These are phyloP conservation scores for Abrus pulchellus DNA, from an alignment of 306 rosid genomes.

Conservation along the genomic window DNA sequence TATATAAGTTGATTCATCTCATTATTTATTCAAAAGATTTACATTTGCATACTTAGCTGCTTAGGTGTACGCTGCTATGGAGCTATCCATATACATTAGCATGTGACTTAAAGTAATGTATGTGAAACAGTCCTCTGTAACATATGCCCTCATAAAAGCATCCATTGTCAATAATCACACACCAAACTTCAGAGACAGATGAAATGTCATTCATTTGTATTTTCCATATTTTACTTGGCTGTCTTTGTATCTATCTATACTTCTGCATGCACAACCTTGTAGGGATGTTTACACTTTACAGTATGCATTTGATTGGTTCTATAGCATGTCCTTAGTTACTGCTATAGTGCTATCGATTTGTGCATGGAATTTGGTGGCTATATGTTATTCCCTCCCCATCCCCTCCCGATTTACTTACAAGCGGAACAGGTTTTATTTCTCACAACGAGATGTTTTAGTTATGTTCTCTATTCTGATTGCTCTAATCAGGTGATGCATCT, in stretches of 20 bases:
- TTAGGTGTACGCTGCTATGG: background rate
- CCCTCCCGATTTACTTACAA: background rate
- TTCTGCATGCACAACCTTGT: constrained; percentile 30
- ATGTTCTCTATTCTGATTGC: constrained; percentile 44
- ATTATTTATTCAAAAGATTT: constrained; percentile 13
- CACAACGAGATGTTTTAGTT: constrained; percentile 12
- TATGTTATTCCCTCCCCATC: background rate
- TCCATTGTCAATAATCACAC: background rate
- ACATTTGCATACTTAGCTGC: constrained; percentile 11
- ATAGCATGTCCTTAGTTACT: constrained; percentile 11
- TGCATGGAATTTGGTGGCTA: constrained; percentile 31
- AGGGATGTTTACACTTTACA: constrained; percentile 28
- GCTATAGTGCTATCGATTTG: constrained; percentile 4
- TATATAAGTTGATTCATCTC: background rate
- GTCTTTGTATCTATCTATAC: constrained; percentile 30
- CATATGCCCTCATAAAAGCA: constrained; percentile 17
- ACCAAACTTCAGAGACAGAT: background rate
- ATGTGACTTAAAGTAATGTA: constrained; percentile 13
- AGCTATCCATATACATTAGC: constrained; percentile 27
- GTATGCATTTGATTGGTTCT: constrained; percentile 35
- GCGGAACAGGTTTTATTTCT: background rate
- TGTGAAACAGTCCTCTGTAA: constrained; percentile 16
- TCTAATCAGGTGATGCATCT: constrained; percentile 96
- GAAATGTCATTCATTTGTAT: constrained; percentile 10
- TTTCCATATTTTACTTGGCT: constrained; percentile 17